Evolutionary conservation across 1,284 basidiomycete genomes (phyloP), one percentile per base, ranked within the genome.

Genomic region (Entoloma clypeatum): DNA sequence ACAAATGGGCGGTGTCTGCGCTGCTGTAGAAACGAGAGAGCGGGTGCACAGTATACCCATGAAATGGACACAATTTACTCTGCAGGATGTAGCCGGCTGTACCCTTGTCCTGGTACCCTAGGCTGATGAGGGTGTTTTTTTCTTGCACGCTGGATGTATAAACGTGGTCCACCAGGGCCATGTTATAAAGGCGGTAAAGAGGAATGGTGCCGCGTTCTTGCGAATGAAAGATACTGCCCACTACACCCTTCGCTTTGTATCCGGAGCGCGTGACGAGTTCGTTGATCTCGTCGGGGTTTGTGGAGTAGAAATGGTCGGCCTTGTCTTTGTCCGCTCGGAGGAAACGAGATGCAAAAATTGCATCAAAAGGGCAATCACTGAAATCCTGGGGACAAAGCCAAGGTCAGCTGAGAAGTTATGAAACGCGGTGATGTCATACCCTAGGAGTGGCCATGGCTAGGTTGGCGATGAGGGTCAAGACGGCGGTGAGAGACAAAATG

Each of bases 231-330:
- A 31, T 31, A 14, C 29, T 14, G 10, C 29, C 29, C 5, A 31
- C 11, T 8, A 4, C 19, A 7, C 29, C 29, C 10, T 31, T 18
- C 8, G 16, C 29, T 14, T 31, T 31, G 10, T 4, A 31, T 14
- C 10, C n/a, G n/a, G n/a, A n/a, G 14, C 19, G 16, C 29, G 16
- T 31, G 13, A 31, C 7, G 13, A 31, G 16, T 9, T 31, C 29
- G 14, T 14, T 18, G 11, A 31, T 14, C 19, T 31, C 29, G 14
- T 31, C 19, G 16, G 16, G 16, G 13, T 31, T 9, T 6, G 29
- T 31, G 10, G 29, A 16, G 29, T 31, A 31, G 29, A 31, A 31
- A 11, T 31, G 29, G 29, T 31, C 29, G n/a, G n/a, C n/a, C n/a
- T n/a, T n/a, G n/a, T n/a, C n/a, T n/a, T n/a, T n/a, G n/a, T n/a